phyloP scores from a whole-genome alignment of 257 asterid genomes.

The Salvia splendens region DNA sequence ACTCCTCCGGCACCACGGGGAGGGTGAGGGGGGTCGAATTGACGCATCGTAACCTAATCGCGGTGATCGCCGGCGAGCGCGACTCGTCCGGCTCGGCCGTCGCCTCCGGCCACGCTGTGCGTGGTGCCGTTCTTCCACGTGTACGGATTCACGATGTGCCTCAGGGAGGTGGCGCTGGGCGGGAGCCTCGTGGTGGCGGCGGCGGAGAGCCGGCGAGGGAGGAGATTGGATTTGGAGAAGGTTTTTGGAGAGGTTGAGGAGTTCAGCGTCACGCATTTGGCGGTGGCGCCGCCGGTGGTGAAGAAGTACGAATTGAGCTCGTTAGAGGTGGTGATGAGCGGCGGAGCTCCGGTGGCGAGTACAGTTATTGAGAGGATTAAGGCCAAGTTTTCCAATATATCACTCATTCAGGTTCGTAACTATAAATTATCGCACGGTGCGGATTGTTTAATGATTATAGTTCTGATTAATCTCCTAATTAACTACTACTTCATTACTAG shows the following conservation, averaged over 20 bases:
- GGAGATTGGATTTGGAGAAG: slow-evolving; percentile 51
- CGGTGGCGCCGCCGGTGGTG: slow-evolving; percentile 65
- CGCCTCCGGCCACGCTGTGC: slow-evolving; percentile 49
- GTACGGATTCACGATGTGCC: slow-evolving; percentile 60
- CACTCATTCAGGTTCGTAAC: slow-evolving; percentile 32
- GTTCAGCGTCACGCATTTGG: slow-evolving; percentile 62
- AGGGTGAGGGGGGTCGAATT: slow-evolving; percentile 68
- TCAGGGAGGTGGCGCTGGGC: slow-evolving; percentile 58
- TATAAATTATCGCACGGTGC: no score
- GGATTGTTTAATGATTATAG: no score
- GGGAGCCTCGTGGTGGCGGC: slow-evolving; percentile 49
- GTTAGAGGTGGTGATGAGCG: slow-evolving; percentile 55
- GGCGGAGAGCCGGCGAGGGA: slow-evolving; percentile 48
- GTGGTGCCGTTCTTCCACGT: slow-evolving; percentile 74
- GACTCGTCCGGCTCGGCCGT: slow-evolving; percentile 27
- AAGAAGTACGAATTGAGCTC: slow-evolving; percentile 51
- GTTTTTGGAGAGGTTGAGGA: slow-evolving; percentile 55
- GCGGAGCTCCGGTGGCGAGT: slow-evolving; percentile 71
- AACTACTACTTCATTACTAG: no score
- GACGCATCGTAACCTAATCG: slow-evolving; percentile 63
- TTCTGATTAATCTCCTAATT: no score
- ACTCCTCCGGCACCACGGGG: slow-evolving; percentile 90
- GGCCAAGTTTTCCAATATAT: slow-evolving; percentile 38
- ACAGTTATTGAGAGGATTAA: slow-evolving; percentile 38
- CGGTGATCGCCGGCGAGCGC: slow-evolving; percentile 45